Conservation (phyloP, 306 rosid genomes). For the Mimosa pudica region DNA sequence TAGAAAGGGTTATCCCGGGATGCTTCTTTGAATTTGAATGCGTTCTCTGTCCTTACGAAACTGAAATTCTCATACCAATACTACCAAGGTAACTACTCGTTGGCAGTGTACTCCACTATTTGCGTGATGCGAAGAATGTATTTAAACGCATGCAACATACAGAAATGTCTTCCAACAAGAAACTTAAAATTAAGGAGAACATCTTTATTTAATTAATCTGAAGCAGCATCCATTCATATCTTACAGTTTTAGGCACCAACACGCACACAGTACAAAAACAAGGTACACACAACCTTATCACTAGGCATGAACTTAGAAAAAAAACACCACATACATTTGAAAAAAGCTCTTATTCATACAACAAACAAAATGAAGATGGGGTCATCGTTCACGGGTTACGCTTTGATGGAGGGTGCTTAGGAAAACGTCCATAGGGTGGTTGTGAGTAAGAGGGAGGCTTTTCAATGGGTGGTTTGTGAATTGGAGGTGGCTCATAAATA, state of each 20-base stretch:
- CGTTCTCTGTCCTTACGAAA: no score
- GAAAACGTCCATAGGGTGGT: constrained; percentile 5
- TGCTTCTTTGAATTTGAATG: no score
- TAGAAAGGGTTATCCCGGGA: no score
- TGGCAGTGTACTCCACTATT: background rate
- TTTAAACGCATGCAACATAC: background rate
- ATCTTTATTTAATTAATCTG: background rate
- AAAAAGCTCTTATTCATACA: background rate
- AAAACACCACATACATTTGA: background rate
- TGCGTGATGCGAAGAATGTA: background rate
- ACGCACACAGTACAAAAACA: background rate
- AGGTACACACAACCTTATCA: background rate
- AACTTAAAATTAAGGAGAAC: background rate
- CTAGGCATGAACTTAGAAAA: background rate
- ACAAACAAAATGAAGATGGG: background rate
- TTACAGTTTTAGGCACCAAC: background rate
- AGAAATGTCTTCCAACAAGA: background rate
- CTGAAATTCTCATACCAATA: no score
- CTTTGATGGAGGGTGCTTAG: constrained; percentile 25
- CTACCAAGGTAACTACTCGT: no score
- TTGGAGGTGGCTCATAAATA: background rate
- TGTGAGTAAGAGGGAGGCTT: constrained; percentile 18
- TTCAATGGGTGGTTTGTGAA: constrained; percentile 9
- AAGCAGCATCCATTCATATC: background rate
- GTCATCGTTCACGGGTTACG: background rate